Conservation (phyloP, 306 rosid species). For the Vigna trinervia region DNA sequence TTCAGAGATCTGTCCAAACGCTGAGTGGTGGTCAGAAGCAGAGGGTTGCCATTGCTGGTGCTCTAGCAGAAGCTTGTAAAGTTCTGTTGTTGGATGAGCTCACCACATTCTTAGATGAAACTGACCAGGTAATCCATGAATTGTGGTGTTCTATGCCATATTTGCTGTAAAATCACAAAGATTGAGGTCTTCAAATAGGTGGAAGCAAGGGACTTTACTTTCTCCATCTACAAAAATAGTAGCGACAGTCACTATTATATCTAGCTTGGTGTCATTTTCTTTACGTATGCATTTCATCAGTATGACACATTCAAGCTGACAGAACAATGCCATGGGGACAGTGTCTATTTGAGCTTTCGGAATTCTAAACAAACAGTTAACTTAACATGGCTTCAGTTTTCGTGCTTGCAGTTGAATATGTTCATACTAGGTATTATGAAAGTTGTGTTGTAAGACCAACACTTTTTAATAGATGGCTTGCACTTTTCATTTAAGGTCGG, state of each 20-base stretch:
- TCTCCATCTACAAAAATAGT: neutral
- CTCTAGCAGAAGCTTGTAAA: conserved; percentile 88
- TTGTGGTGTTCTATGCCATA: conserved; percentile 12
- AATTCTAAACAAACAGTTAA: conserved; percentile 21
- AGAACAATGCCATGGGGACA: conserved; percentile 19
- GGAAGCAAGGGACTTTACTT: conserved; percentile 9
- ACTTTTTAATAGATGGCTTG: conserved; percentile 37
- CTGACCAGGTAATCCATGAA: conserved; percentile 68
- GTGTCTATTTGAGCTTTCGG: conserved; percentile 6
- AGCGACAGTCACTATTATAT: neutral
- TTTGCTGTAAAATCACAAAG: neutral
- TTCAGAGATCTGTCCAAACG: conserved; percentile 86
- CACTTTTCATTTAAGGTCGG: conserved; percentile 56
- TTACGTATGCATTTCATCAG: conserved; percentile 31
- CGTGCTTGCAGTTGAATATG: neutral
- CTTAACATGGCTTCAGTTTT: neutral
- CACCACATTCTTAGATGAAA: conserved; percentile 85
- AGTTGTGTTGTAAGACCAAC: conserved; percentile 29
- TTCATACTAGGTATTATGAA: neutral
- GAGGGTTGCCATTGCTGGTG: conserved; percentile 92
- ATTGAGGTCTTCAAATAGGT: conserved; percentile 28
- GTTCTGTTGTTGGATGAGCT: conserved; percentile 86
- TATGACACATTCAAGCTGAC: conserved; percentile 2
- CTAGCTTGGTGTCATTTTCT: conserved; percentile 18
- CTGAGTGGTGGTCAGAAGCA: conserved; percentile 95